A percentile compares a stretch with the other conserved stretches of the same genome.
Conservation (phyloP, 2,329 filamentous ascomycete genomes). For the Aspergillus novoparasiticus region DNA sequence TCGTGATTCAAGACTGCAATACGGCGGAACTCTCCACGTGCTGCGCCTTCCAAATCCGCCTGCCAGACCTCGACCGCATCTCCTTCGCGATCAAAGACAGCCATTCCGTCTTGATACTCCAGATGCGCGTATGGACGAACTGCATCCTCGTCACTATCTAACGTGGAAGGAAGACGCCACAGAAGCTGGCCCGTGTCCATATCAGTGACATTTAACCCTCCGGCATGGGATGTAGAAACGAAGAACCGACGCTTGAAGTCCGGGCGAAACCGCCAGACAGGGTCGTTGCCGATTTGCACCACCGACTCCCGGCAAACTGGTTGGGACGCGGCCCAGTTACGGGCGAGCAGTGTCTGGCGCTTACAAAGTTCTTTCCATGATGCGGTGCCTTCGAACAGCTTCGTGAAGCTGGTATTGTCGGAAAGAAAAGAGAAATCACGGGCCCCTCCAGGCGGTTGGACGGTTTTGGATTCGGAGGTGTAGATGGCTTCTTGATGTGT, state of each 20-base stretch:
- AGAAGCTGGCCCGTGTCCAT: conserved; percentile 48
- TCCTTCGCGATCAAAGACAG: conserved; percentile 49
- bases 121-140: conserved; percentile 50
- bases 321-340: conserved; percentile 40
- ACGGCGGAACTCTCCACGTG: conserved; percentile 43
- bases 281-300: conserved; percentile 44
- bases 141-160: conserved; percentile 27
- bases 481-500: conserved; percentile 48
- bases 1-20: conserved; percentile 47
- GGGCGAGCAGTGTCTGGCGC: conserved; percentile 41
- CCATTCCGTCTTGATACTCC: conserved; percentile 51
- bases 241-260: conserved; percentile 52
- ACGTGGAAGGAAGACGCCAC: conserved; percentile 39
- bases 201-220: conserved; percentile 50
- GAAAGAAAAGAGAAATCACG: conserved; percentile 36
- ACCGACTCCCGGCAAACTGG: conserved; percentile 44
- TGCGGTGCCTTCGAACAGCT: conserved; percentile 34
- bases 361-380: conserved; percentile 52
- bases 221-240: conserved; percentile 48
- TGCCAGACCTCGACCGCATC: conserved; percentile 52
- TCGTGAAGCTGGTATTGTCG: conserved; percentile 32
- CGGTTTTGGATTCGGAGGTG: conserved; percentile 39
- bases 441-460: conserved; percentile 25
- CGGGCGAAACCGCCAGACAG: conserved; percentile 50
- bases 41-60: conserved; percentile 35